Evolutionary conservation across 2,329 filamentous ascomycete species (phyloP).

Genomic region (Tricladium varicosporioides): DNA sequence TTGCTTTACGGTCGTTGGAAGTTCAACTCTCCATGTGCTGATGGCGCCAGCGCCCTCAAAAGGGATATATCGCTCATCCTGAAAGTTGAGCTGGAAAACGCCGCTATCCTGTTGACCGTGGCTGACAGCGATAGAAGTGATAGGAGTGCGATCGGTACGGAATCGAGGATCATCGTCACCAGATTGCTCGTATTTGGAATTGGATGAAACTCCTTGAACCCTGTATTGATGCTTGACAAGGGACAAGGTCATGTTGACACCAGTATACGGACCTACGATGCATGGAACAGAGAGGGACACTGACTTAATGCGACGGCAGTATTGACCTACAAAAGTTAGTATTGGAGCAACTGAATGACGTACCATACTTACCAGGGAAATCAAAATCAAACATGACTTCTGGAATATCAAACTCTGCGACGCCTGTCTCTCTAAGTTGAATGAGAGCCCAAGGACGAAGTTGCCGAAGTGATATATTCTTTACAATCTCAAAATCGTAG

Average conservation of each 20-base stretch:
- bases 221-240: slow-evolving; percentile 19
- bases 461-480: slow-evolving; percentile 34
- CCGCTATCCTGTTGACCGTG: slow-evolving; percentile 33
- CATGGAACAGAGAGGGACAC: slow-evolving; percentile 37
- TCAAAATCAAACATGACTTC: slow-evolving; percentile 39
- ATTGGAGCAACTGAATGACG: no score
- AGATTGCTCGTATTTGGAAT: not conserved
- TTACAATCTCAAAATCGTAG: slow-evolving; percentile 34
- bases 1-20: not conserved
- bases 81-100: slow-evolving; percentile 33
- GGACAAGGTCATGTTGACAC: slow-evolving; percentile 28
- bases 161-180: slow-evolving; percentile 16
- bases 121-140: slow-evolving; percentile 30
- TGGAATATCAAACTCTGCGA: slow-evolving; percentile 28
- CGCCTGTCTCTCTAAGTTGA: slow-evolving; percentile 24
- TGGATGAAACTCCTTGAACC: not conserved
- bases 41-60: not conserved
- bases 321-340: no score
- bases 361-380: slow-evolving; percentile 39
- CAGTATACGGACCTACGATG: slow-evolving; percentile 32
- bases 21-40: not conserved
- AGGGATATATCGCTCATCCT: not conserved
- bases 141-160: slow-evolving; percentile 23
- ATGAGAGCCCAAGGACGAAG: slow-evolving; percentile 30
- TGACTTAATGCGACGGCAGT: slow-evolving; percentile 36